phyloP scores from a whole-genome alignment of 345 rosid genomes.

The Limnanthes douglasii region DNA sequence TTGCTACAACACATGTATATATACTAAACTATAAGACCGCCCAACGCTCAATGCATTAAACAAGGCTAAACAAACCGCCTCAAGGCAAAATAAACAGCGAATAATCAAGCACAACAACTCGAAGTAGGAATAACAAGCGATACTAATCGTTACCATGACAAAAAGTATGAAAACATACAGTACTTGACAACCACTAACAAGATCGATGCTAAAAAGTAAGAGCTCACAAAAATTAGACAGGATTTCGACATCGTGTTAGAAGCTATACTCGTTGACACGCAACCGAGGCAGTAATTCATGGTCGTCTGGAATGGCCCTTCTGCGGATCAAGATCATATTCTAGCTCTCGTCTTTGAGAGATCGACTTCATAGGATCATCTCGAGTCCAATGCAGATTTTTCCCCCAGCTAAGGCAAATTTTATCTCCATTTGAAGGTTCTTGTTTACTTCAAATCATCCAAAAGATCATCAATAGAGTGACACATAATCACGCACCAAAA shows the following conservation, averaged over 20 bases:
- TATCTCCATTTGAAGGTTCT: too few relatives aligned
- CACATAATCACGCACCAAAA: too few relatives aligned
- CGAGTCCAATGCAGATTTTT: too few relatives aligned
- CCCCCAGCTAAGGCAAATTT: too few relatives aligned
- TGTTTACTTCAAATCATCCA: too few relatives aligned
- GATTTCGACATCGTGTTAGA: constrained; percentile 65
- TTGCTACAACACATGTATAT: too few relatives aligned
- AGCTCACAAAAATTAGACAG: constrained; percentile 51
- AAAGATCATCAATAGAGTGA: too few relatives aligned
- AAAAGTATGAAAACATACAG: constrained; percentile 38
- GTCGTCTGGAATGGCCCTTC: too few relatives aligned
- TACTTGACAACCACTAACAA: constrained; percentile 28
- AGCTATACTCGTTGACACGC: constrained; percentile 39
- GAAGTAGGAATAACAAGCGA: constrained; percentile 36
- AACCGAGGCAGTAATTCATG: constrained; percentile 53
- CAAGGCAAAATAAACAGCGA: constrained; percentile 27
- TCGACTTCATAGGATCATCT: too few relatives aligned
- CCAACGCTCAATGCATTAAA: constrained; percentile 19
- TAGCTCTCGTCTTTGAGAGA: too few relatives aligned
- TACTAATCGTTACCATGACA: constrained; percentile 24
- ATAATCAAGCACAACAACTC: constrained; percentile 34
- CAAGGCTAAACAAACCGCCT: constrained; percentile 28
- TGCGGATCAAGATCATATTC: too few relatives aligned
- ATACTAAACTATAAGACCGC: too few relatives aligned
- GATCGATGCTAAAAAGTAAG: constrained; percentile 53